Conservation (phyloP, 2,329 filamentous ascomycete species). For the Cladosporium sp. region DNA sequence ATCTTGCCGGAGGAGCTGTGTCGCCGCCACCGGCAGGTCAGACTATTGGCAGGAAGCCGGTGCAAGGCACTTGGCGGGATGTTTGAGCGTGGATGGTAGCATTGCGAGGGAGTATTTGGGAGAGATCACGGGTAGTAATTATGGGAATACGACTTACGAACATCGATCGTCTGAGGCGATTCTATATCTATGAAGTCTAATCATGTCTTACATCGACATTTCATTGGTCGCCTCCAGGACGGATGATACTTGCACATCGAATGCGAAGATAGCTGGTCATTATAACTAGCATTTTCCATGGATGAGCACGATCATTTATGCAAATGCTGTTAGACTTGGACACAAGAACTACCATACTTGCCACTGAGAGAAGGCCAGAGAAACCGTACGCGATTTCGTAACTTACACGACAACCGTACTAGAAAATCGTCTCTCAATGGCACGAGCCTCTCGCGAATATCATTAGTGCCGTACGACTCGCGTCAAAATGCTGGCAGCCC, state of each 20-base stretch:
- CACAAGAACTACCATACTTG: background rate
- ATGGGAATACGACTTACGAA: slow-evolving; percentile 13
- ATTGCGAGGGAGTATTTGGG: background rate
- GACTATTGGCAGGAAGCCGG: slow-evolving; percentile 34
- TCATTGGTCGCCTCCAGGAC: background rate
- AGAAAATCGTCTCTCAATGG: background rate
- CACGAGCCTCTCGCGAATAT: background rate
- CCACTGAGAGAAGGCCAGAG: background rate
- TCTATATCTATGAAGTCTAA: background rate
- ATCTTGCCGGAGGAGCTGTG: slow-evolving; percentile 22
- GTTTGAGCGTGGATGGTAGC: slow-evolving; percentile 20
- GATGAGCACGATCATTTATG: no score
- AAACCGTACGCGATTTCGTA: no score
- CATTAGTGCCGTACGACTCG: background rate
- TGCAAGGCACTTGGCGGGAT: slow-evolving; percentile 40
- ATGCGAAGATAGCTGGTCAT: background rate
- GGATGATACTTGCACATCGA: background rate
- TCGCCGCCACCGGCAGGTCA: slow-evolving; percentile 20
- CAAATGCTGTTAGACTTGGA: background rate
- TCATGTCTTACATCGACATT: background rate
- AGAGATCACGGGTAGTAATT: background rate
- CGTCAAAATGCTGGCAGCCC: background rate
- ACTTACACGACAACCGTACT: background rate
- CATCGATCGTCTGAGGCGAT: slow-evolving; percentile 7
- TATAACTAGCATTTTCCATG: no score